A percentile compares a stretch with the other conserved stretches of the same genome.
phyloP scores from a whole-genome alignment of 75 land plant species.

The Pseudotsuga menziesii region DNA sequence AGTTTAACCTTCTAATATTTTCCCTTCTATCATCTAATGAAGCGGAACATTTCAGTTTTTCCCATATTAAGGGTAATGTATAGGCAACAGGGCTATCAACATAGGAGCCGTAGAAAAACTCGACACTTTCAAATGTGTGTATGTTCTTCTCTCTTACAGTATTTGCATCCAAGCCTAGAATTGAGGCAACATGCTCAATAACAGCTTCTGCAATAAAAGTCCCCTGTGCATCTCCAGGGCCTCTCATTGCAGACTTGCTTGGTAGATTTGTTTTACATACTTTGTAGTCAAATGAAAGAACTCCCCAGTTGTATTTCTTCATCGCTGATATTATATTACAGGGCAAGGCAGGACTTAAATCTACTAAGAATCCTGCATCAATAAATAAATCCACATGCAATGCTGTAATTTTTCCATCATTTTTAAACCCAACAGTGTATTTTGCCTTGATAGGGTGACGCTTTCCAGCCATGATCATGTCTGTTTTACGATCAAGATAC shows the following conservation, averaged over 20 bases:
- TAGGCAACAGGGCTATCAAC: conserved; percentile 40
- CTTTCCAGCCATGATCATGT: conserved; percentile 85
- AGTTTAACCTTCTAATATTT: too few species aligned
- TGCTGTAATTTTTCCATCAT: conserved; percentile 76
- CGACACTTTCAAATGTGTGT: conserved; percentile 54
- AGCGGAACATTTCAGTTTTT: conserved; percentile 37
- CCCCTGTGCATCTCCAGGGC: conserved; percentile 83
- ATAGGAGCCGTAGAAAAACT: conserved; percentile 28
- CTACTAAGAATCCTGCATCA: conserved; percentile 65
- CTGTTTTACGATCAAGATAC: conserved; percentile 85
- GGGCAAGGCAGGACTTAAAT: conserved; percentile 52
- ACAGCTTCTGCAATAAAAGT: conserved; percentile 82
- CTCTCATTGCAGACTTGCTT: conserved; percentile 81
- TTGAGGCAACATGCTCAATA: conserved; percentile 74
- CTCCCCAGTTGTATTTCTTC: conserved; percentile 85
- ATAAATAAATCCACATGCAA: conserved; percentile 61
- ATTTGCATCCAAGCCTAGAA: conserved; percentile 46
- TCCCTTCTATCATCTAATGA: conserved; percentile 24
- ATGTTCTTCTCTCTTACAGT: conserved; percentile 49
- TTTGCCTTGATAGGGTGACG: conserved; percentile 75
- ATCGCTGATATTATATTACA: conserved; percentile 23
- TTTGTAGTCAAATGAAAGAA: conserved; percentile 55
- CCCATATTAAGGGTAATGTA: conserved; percentile 64
- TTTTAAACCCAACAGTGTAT: conserved; percentile 79
- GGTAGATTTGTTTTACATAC: conserved; percentile 78